Evolutionary conservation across 2,329 filamentous ascomycete species (phyloP).

Genomic region (Fusarium robinianum): DNA sequence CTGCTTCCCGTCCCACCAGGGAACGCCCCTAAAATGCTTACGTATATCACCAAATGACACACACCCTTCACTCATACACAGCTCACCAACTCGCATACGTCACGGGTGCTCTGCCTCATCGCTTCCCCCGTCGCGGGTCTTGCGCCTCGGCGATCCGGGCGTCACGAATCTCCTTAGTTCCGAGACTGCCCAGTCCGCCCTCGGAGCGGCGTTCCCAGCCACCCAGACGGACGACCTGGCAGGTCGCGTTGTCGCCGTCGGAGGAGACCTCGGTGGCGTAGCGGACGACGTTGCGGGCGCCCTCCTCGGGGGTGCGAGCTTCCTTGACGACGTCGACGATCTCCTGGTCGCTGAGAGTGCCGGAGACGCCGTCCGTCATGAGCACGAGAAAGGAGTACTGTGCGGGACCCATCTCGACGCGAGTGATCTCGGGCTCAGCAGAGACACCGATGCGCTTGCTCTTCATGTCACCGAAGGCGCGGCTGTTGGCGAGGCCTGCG

Average conservation of each 20-base stretch:
- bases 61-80: too few species aligned
- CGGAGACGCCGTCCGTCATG: conserved; percentile 86
- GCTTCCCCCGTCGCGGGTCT: conserved; percentile 75
- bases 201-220: conserved; percentile 76
- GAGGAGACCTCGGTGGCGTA: conserved; percentile 85
- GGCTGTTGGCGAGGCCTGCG: conserved; percentile 88
- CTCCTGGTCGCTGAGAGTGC: conserved; percentile 86
- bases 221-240: conserved; percentile 67
- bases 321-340: conserved; percentile 97
- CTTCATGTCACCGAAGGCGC: conserved; percentile 89
- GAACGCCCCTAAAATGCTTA: too few species aligned
- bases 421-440: conserved; percentile 86
- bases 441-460: conserved; percentile 92
- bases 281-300: conserved; percentile 74
- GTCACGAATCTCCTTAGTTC: conserved; percentile 89
- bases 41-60: too few species aligned
- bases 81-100: too few species aligned
- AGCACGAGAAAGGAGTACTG: conserved; percentile 90
- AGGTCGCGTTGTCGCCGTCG: conserved; percentile 71
- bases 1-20: too few species aligned
- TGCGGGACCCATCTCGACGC: conserved; percentile 77
- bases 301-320: conserved; percentile 86
- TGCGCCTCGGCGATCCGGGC: conserved; percentile 78
- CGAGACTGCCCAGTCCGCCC: conserved; percentile 84
- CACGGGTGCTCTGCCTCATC: conserved; percentile 34